Evolutionary conservation across 2,329 filamentous ascomycete genomes (phyloP).

Genomic region (Penicillium capsulatum): DNA sequence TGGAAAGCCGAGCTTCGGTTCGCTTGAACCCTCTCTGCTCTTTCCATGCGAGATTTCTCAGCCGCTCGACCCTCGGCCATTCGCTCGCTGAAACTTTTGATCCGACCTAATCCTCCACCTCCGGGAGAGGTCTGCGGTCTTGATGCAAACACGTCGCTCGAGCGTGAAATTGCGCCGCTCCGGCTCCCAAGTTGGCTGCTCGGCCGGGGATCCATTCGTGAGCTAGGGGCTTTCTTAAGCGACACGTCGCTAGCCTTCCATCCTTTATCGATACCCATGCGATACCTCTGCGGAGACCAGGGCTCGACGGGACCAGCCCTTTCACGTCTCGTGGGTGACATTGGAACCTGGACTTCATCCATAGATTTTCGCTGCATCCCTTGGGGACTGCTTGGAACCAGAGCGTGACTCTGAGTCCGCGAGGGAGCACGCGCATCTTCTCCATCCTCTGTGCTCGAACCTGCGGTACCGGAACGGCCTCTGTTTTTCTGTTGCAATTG

Average conservation of each 20-base stretch:
- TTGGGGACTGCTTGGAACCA: constrained; percentile 14
- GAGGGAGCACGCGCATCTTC: constrained; percentile 18
- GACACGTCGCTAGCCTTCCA: constrained; percentile 77
- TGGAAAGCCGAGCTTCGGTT: constrained; percentile 44
- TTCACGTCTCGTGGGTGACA: constrained; percentile 60
- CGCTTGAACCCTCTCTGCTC: constrained; percentile 34
- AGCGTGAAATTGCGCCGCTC: constrained; percentile 25
- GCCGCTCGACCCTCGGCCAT: constrained; percentile 62
- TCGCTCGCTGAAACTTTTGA: constrained; percentile 76
- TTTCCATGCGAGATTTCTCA: constrained; percentile 39
- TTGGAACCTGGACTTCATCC: constrained; percentile 65
- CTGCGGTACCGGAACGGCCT: constrained; percentile 22
- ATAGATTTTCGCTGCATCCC: constrained; percentile 14
- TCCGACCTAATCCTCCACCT: constrained; percentile 25
- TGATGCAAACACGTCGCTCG: constrained; percentile 20
- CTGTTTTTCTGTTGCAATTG: constrained; percentile 63
- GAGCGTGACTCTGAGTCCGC: constrained; percentile 16
- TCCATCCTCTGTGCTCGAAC: constrained; percentile 20
- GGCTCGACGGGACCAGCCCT: constrained; percentile 48
- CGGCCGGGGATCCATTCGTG: constrained; percentile 28
- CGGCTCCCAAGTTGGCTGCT: constrained; percentile 28
- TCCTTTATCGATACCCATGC: constrained; percentile 87
- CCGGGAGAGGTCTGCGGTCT: constrained; percentile 26
- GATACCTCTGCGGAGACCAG: constrained; percentile 71
- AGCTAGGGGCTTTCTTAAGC: constrained; percentile 61